Conservation (phyloP, 2,329 filamentous ascomycete genomes). For the Sporothrix inflata region DNA sequence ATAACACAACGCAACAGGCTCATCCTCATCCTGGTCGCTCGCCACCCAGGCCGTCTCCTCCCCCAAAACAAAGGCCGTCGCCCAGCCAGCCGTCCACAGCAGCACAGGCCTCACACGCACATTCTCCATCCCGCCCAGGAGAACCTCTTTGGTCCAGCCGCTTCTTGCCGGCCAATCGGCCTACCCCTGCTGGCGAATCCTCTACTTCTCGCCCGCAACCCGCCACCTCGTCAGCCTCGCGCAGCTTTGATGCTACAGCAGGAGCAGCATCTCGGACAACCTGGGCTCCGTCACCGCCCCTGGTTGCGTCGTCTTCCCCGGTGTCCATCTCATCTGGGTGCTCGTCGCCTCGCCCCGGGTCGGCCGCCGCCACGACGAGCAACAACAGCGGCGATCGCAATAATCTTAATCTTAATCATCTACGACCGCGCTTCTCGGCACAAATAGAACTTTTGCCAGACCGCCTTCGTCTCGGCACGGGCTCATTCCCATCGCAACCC, state of each 20-base stretch:
- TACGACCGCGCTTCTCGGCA: not conserved
- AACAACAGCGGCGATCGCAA: not conserved
- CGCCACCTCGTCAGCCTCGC: not conserved
- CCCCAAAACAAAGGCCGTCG: not conserved
- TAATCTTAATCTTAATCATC: not conserved
- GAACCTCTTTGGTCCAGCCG: conserved; percentile 4
- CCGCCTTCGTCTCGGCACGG: not conserved
- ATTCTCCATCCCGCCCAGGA: not conserved
- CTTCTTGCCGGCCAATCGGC: not conserved
- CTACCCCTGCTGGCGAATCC: not conserved
- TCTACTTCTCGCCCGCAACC: not conserved
- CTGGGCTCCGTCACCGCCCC: not conserved
- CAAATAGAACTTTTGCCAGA: conserved; percentile 1
- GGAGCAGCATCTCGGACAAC: not conserved
- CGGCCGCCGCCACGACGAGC: not conserved
- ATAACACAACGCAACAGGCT: not conserved
- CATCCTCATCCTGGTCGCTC: not conserved
- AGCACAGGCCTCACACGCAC: not conserved
- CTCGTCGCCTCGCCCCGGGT: not conserved
- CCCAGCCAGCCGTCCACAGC: not conserved
- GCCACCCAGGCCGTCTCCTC: not conserved
- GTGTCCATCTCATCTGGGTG: not conserved
- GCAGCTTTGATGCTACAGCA: not conserved
- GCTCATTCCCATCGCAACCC: not conserved
- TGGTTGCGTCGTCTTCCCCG: not conserved